Evolutionary conservation across 257 asterid species (phyloP).

Genomic region (Nicotiana tabacum): DNA sequence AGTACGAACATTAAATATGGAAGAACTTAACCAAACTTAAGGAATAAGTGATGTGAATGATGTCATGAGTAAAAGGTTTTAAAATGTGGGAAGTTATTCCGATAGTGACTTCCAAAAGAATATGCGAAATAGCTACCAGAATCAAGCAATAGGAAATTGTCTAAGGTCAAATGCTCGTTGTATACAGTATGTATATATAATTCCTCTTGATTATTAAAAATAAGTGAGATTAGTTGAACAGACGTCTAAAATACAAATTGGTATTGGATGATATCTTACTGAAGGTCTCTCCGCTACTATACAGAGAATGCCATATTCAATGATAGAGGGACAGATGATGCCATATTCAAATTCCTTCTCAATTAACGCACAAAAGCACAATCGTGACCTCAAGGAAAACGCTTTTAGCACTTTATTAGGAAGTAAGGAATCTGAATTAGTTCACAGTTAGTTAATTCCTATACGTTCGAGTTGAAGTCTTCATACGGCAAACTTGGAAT

Average conservation of each 20-base stretch:
- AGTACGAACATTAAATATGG: too few species aligned
- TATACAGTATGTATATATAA: neutral
- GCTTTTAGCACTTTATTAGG: neutral
- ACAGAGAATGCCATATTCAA: too few species aligned
- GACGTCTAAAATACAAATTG: too few species aligned
- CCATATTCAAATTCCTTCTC: neutral
- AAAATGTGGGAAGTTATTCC: neutral
- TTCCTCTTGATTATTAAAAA: neutral
- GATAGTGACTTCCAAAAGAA: neutral
- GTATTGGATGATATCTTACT: too few species aligned
- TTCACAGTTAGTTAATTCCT: neutral
- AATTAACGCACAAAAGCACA: neutral
- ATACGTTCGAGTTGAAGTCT: neutral
- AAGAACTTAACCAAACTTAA: too few species aligned
- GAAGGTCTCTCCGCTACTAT: too few species aligned
- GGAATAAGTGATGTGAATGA: too few species aligned
- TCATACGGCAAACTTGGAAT: neutral
- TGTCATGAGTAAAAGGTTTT: too few species aligned
- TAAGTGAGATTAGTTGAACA: neutral
- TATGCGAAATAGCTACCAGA: constrained; percentile 8
- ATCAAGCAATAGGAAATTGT: constrained; percentile 3
- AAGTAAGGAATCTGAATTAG: neutral
- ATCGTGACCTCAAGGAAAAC: neutral
- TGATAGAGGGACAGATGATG: too few species aligned
- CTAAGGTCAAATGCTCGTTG: constrained; percentile 11